Evolutionary conservation across 192 early-diverging fungal species (phyloP), one percentile per base, ranked within the genome.

Genomic region (Coemansia sp.): DNA sequence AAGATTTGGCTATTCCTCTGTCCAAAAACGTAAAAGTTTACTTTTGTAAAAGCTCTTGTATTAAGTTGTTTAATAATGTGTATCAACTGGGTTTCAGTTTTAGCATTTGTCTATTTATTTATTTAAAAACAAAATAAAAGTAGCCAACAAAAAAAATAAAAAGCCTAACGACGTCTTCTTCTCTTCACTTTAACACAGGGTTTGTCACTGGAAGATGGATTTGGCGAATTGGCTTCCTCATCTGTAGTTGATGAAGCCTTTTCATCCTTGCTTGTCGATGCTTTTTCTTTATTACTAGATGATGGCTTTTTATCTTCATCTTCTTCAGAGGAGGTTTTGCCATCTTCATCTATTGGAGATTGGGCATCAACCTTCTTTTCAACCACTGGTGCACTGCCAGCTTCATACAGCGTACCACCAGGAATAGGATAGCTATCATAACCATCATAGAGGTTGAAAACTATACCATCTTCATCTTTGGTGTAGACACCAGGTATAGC

Each of bases 351-450:
- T 1, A n/a, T 54, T n/a, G 18, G 8, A 18, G 5, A 5, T 11
- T 52, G 8, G 4, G n/a, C 11, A 3, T 18, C 52, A 8, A 6
- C n/a, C 0, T n/a, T 20, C 7, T 22, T 52, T 5, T 22, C 8
- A 8, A 5, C n/a, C n/a, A 22, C 55, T 34, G 55, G 18, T 8
- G 41, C 3, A 32, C n/a, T 39, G n/a, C 61, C 61, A 33, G 61
- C 22, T 3, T 39, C 45, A 15, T 63, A 63, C 41, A 63, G 6
- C 9, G 0, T 18, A 12, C 38, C 38, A 2, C 61, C 61, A 33
- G 61, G 61, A 33, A 63, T 51, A 18, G 61, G 41, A 18, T 63
- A 63, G 32, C 61, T 63, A 22, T 43, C 22, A 20, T 48, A 63
- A 9, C 20, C 22, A 8, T 28, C 22, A 22, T 63, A 63, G 5